phyloP scores from a whole-genome alignment of 2,329 filamentous ascomycete species.

The Colletotrichum godetiae region DNA sequence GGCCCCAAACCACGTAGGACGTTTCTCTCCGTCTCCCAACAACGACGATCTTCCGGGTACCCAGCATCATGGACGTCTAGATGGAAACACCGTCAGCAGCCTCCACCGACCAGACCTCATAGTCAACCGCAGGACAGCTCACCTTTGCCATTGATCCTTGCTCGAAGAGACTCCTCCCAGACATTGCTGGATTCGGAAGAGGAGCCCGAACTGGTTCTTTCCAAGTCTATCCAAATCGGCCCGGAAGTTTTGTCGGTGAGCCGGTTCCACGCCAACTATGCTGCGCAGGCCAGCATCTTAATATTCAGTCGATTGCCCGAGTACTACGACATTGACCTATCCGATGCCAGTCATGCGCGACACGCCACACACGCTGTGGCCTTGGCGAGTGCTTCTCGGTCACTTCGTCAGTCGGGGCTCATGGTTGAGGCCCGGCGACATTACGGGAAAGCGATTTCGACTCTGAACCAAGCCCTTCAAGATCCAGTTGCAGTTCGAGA shows the following conservation, averaged over 20 bases:
- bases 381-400: constrained; percentile 20
- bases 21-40: background rate
- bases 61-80: constrained; percentile 10
- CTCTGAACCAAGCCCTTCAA: constrained; percentile 2
- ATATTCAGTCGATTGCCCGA: constrained; percentile 15
- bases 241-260: constrained; percentile 11
- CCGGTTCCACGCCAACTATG: constrained; percentile 18
- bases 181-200: background rate
- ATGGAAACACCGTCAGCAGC: constrained; percentile 18
- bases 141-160: background rate
- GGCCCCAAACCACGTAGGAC: background rate
- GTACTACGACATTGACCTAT: constrained; percentile 10
- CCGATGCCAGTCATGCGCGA: constrained; percentile 13
- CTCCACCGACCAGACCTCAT: background rate
- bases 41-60: background rate
- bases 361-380: constrained; percentile 29
- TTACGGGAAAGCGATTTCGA: constrained; percentile 22
- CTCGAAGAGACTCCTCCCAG: background rate
- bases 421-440: constrained; percentile 17
- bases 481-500: background rate
- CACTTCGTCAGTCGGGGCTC: constrained; percentile 13
- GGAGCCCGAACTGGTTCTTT: background rate
- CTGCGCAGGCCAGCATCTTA: constrained; percentile 6
- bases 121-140: background rate
- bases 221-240: background rate